Percentiles rank a stretch among this genome's conserved stretches.
phyloP scores from a whole-genome alignment of 305 asterid species.

The Andrographis paniculata region DNA sequence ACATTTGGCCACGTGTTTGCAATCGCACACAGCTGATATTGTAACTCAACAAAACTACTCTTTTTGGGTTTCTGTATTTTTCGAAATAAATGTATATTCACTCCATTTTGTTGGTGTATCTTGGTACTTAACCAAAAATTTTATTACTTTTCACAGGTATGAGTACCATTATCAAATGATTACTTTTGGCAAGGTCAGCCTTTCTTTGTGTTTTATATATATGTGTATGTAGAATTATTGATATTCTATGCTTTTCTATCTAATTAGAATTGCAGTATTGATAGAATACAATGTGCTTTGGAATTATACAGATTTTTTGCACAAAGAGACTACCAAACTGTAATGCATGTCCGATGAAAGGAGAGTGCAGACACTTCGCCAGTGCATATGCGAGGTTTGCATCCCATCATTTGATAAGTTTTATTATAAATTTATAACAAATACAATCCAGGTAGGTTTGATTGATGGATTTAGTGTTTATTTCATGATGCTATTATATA shows the following conservation, averaged over 20 bases:
- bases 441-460: no score
- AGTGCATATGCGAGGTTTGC: constrained; percentile 51
- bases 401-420: neutral
- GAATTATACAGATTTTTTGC: constrained; percentile 43
- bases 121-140: neutral
- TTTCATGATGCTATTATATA: no score
- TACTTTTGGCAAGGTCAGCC: constrained; percentile 53
- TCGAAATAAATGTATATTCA: constrained; percentile 1
- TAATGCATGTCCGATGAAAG: constrained; percentile 53
- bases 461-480: no score
- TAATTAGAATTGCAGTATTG: neutral
- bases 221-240: neutral
- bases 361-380: constrained; percentile 48
- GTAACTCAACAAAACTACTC: constrained; percentile 25
- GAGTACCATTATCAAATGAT: constrained; percentile 54
- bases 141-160: constrained; percentile 30
- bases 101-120: neutral
- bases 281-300: neutral
- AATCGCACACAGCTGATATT: constrained; percentile 16
- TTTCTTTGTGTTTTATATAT: neutral
- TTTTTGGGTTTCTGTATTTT: neutral
- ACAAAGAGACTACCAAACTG: constrained; percentile 52
- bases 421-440: no score
- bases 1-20: constrained; percentile 52
- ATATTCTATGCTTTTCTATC: neutral